Evolutionary conservation across 1,139 yeast species (phyloP).

Genomic region (Fermentozyma sake): DNA sequence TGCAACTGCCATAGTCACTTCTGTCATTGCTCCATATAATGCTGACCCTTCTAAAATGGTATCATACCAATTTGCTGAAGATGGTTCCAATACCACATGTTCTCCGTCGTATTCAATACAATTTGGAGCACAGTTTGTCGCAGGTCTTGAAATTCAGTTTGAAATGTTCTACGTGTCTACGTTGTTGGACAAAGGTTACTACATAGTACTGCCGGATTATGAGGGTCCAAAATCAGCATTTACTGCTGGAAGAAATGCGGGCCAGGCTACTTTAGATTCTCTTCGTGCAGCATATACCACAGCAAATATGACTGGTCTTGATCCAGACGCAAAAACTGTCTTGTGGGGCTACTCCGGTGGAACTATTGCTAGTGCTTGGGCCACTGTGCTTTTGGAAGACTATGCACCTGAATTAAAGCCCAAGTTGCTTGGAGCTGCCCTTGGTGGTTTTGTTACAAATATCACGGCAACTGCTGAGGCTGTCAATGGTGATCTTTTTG

Average conservation of each 20-base stretch:
- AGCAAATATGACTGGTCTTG: slow-evolving; percentile 10
- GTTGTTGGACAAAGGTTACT: slow-evolving; percentile 16
- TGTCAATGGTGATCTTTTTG: slow-evolving; percentile 20
- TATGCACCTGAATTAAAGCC: slow-evolving; percentile 17
- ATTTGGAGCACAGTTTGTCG: slow-evolving; percentile 15
- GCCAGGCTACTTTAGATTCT: slow-evolving; percentile 24
- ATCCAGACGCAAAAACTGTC: slow-evolving; percentile 11
- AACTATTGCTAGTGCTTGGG: slow-evolving; percentile 18
- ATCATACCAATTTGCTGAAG: slow-evolving; percentile 33
- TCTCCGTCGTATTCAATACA: slow-evolving; percentile 28
- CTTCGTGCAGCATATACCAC: slow-evolving; percentile 17
- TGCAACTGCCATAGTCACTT: slow-evolving; percentile 27
- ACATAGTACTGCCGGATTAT: slow-evolving; percentile 18
- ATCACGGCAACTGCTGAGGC: slow-evolving; percentile 19
- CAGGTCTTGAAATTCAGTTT: slow-evolving; percentile 14
- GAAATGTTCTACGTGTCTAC: slow-evolving; percentile 21
- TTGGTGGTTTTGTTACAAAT: slow-evolving; percentile 15
- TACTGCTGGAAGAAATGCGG: slow-evolving; percentile 26
- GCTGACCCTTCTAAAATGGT: slow-evolving; percentile 25
- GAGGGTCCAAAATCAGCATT: slow-evolving; percentile 26
- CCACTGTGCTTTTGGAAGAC: slow-evolving; percentile 14
- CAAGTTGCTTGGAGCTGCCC: slow-evolving; percentile 13
- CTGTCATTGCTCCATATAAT: slow-evolving; percentile 28
- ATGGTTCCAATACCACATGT: slow-evolving; percentile 25
- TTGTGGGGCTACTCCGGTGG: slow-evolving; percentile 21